Conservation (phyloP, 2,329 filamentous ascomycete species). For the Aureobasidium subglaciale region DNA sequence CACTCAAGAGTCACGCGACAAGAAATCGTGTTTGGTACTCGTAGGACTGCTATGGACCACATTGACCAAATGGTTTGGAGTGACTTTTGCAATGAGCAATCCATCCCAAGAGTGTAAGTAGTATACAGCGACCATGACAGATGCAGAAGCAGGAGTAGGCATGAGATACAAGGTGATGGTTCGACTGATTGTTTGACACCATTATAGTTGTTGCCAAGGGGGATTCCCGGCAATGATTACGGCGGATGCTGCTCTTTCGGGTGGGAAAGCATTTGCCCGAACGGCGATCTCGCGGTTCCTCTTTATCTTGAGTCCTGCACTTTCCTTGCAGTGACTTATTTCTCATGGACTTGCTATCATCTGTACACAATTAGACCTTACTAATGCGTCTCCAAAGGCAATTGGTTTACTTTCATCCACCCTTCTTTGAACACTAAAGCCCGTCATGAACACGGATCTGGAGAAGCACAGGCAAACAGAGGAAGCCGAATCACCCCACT, state of each 20-base stretch:
- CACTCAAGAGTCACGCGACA: not conserved
- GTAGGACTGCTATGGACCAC: no score
- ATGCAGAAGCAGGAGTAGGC: not conserved
- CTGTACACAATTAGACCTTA: no score
- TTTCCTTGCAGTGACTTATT: not conserved
- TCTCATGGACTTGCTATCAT: not conserved
- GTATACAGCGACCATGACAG: no score
- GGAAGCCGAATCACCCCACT: not conserved
- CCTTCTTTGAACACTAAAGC: not conserved
- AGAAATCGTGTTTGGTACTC: no score
- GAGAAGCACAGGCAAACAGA: not conserved
- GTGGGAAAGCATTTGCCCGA: not conserved
- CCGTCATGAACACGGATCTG: not conserved
- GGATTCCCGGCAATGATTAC: not conserved
- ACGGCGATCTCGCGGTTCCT: slow-evolving; percentile 3
- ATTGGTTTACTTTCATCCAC: not conserved
- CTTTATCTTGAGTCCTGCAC: not conserved
- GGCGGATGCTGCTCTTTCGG: not conserved
- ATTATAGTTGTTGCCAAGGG: not conserved
- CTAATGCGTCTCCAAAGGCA: not conserved
- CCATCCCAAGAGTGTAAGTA: no score
- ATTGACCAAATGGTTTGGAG: no score
- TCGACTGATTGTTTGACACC: not conserved
- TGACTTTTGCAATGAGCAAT: no score
- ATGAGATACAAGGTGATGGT: no score